phyloP scores from a whole-genome alignment of 768 basidiomycete species.

The Tremella fuciformis region DNA sequence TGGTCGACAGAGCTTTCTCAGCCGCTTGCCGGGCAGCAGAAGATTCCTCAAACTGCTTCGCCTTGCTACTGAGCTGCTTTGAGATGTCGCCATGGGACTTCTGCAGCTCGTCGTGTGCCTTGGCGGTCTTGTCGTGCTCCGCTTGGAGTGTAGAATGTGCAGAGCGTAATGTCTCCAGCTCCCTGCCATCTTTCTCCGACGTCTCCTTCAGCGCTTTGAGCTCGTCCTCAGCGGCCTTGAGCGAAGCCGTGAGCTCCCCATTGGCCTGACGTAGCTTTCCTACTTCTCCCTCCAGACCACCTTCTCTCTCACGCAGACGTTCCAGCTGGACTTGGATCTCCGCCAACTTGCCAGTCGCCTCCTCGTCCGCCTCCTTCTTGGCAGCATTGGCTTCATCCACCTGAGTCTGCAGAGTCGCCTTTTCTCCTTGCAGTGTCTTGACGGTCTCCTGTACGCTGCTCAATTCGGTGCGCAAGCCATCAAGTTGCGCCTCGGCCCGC shows the following conservation, averaged over 20 bases:
- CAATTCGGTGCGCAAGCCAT: slow-evolving; percentile 22
- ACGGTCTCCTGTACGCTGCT: slow-evolving; percentile 20
- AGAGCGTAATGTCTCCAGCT: neutral
- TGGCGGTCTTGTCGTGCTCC: neutral
- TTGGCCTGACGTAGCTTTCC: slow-evolving; percentile 34
- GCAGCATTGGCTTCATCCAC: neutral
- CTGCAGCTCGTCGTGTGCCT: slow-evolving; percentile 8
- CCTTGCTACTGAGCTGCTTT: slow-evolving; percentile 12
- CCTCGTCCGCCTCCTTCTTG: slow-evolving; percentile 10
- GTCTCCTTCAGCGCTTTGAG: slow-evolving; percentile 3
- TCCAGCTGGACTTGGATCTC: slow-evolving; percentile 20
- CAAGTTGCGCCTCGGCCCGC: slow-evolving; percentile 13
- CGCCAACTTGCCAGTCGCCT: slow-evolving; percentile 1
- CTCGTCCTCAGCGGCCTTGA: neutral
- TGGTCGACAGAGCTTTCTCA: slow-evolving; percentile 6
- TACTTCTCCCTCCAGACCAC: slow-evolving; percentile 42
- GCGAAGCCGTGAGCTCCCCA: slow-evolving; percentile 14
- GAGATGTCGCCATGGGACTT: slow-evolving; percentile 12
- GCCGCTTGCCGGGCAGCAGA: slow-evolving; percentile 7
- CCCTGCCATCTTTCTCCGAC: neutral
- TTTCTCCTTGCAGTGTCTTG: slow-evolving; percentile 12
- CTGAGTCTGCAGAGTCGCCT: slow-evolving; percentile 19
- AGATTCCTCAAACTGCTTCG: neutral
- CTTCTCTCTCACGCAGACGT: slow-evolving; percentile 18
- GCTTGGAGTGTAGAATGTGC: slow-evolving; percentile 8